A percentile compares a stretch with the other conserved stretches of the same genome.
phyloP scores from a whole-genome alignment of 495 filamentous ascomycete species.

The Collariella sp. region DNA sequence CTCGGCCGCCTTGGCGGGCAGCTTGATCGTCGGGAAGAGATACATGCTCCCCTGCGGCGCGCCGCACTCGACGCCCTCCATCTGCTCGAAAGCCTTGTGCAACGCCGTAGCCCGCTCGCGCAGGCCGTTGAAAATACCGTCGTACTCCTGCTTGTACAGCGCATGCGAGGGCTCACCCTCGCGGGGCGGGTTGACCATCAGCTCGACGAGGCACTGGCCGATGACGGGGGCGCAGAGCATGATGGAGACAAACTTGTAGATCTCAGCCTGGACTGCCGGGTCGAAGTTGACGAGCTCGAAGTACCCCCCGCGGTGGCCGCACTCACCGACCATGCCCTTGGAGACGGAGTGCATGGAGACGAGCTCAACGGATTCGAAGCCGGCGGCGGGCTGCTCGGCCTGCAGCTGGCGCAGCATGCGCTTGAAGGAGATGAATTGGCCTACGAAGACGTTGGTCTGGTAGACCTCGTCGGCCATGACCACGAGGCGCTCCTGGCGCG shows the following conservation, averaged over 20 bases:
- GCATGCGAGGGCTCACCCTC: conserved; percentile 71
- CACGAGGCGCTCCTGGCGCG: conserved; percentile 77
- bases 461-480: conserved; percentile 95
- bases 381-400: conserved; percentile 53
- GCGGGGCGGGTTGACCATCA: conserved; percentile 92
- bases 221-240: conserved; percentile 90
- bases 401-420: conserved; percentile 77
- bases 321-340: conserved; percentile 98
- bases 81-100: conserved; percentile 79
- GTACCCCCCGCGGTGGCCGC: conserved; percentile 93
- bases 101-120: conserved; percentile 71
- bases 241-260: conserved; percentile 98
- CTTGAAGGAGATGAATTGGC: conserved; percentile 93
- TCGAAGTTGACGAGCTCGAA: conserved; percentile 92
- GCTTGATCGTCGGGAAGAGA: conserved; percentile 86
- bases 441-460: conserved; percentile 95
- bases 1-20: conserved; percentile 64
- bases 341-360: conserved; percentile 78
- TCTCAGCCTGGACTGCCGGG: conserved; percentile 74
- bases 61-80: conserved; percentile 92
- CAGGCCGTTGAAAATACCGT: conserved; percentile 65
- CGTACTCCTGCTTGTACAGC: conserved; percentile 77
- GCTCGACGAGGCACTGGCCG: conserved; percentile 89
- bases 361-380: conserved; percentile 77
- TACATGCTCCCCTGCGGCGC: conserved; percentile 91